A percentile compares a stretch with the other conserved stretches of the same genome.
Conservation (phyloP, 2,329 filamentous ascomycete species). For the Zymoseptoria pseudotritici region DNA sequence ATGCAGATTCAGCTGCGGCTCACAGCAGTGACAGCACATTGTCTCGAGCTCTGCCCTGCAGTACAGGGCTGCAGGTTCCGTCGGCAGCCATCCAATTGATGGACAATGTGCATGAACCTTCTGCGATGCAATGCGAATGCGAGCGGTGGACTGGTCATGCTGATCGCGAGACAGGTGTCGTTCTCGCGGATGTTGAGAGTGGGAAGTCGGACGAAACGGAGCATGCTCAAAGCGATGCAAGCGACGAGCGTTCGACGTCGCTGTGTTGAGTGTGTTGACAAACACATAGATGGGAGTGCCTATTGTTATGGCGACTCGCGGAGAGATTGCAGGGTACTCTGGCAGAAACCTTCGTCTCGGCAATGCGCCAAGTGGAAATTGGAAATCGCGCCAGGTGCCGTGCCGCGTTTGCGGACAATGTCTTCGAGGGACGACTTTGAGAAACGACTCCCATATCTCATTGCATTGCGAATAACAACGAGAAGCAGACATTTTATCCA, state of each 20-base stretch:
- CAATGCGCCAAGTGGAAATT: neutral
- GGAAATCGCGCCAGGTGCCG: neutral
- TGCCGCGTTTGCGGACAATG: neutral
- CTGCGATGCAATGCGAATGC: neutral
- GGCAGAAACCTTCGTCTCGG: neutral
- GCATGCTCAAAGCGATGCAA: neutral
- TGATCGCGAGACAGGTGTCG: neutral
- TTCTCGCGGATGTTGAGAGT: neutral
- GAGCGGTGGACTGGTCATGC: neutral
- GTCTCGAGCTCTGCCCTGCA: neutral
- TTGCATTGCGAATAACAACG: no score
- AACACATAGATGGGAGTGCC: neutral
- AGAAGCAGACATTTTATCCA: no score
- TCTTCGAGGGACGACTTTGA: no score
- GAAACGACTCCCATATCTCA: no score
- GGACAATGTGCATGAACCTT: neutral
- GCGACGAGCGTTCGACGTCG: neutral
- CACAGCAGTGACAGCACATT: neutral
- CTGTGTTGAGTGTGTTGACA: neutral
- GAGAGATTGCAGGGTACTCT: neutral
- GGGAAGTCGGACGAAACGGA: no score
- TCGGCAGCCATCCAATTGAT: neutral
- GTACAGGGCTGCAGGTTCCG: neutral
- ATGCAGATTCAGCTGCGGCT: neutral
- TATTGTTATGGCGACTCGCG: neutral